Percentiles rank a stretch among this genome's conserved stretches.
phyloP scores from a whole-genome alignment of 202 grass and related monocot species.

The Setaria viridis region DNA sequence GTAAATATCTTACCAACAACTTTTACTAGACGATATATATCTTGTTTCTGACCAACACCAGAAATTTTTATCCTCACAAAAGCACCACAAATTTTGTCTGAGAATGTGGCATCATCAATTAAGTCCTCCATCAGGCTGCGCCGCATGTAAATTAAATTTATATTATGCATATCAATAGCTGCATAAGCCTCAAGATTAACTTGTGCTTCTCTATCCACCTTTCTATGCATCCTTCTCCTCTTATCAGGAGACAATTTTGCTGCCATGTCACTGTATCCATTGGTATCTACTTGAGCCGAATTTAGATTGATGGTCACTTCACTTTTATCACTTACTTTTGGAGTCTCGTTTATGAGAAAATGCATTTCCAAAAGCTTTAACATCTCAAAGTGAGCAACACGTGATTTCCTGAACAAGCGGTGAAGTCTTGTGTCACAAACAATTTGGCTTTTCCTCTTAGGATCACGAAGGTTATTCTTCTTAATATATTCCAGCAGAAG shows the following conservation, averaged over 20 bases:
- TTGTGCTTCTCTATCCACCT: conserved; percentile 59
- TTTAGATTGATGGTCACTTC: conserved; percentile 54
- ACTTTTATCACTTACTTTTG: conserved; percentile 53
- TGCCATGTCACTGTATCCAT: conserved; percentile 56
- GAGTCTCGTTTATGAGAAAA: conserved; percentile 73
- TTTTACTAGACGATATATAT: conserved; percentile 99
- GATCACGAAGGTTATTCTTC: conserved; percentile 90
- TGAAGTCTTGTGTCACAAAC: conserved; percentile 84
- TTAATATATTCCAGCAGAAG: conserved; percentile 98
- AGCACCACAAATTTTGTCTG: conserved; percentile 71
- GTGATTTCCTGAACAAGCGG: conserved; percentile 80
- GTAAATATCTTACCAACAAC: conserved; percentile 77
- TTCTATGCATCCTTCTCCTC: conserved; percentile 69
- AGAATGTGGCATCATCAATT: conserved; percentile 69
- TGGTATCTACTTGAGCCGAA: conserved; percentile 69
- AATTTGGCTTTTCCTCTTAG: conserved; percentile 92
- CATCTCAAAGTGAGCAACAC: conserved; percentile 99
- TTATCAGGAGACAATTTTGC: conserved; percentile 54
- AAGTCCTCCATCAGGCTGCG: conserved; percentile 92
- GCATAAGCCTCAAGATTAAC: conserved; percentile 80
- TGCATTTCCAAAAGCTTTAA: conserved; percentile 94
- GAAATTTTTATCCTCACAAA: conserved; percentile 98
- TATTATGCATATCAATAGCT: conserved; percentile 91
- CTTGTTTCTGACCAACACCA: conserved; percentile 78
- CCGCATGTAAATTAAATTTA: conserved; percentile 82